Conservation (phyloP, 179 eudicot species). For the Beta corolliflora region DNA sequence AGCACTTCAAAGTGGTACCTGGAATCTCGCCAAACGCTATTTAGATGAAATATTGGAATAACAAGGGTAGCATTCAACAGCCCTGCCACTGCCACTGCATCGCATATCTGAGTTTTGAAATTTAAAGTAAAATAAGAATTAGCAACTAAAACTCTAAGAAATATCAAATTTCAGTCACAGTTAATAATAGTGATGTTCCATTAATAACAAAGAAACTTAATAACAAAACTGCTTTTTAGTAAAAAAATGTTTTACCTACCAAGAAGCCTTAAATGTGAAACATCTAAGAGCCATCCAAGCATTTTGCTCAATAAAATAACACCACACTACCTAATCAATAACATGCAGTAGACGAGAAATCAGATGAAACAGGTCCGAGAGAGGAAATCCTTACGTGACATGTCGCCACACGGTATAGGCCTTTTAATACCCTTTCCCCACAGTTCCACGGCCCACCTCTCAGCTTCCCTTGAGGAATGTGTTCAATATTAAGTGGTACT, state of each 20-base stretch:
- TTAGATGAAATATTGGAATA: conserved; percentile 89
- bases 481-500: neutral
- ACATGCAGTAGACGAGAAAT: neutral
- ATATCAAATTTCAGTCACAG: neutral
- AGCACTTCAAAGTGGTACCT: conserved; percentile 49
- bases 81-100: conserved; percentile 98
- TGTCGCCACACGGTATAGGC: neutral
- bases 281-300: conserved; percentile 3
- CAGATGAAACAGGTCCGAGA: neutral
- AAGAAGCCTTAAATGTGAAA: neutral
- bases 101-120: conserved; percentile 71
- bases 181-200: neutral
- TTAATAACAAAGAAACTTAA: too few relatives aligned
- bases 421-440: neutral
- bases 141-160: neutral
- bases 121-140: neutral
- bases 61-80: conserved; percentile 96
- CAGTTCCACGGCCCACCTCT: neutral
- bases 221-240: neutral
- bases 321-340: neutral
- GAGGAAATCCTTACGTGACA: neutral
- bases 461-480: neutral
- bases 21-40: conserved; percentile 97
- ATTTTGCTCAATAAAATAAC: neutral
- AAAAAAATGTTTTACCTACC: neutral